phyloP scores from a whole-genome alignment of 2,329 filamentous ascomycete species.

The Botryosphaeria dothidea region DNA sequence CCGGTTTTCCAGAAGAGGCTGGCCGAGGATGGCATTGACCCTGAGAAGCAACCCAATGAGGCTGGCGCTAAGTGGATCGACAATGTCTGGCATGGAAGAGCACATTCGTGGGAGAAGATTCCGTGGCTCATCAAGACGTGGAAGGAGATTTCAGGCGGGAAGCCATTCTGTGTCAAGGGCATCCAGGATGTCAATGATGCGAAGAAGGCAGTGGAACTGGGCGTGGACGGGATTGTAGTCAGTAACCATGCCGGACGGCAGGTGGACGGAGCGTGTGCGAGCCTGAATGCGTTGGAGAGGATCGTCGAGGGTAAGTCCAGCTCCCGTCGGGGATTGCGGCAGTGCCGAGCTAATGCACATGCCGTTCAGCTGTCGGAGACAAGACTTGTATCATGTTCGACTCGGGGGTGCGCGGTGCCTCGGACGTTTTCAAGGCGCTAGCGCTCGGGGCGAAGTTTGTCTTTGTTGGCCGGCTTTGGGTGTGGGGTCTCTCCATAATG shows the following conservation, averaged over 20 bases:
- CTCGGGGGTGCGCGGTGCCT: conserved; percentile 57
- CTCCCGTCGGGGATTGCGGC: background rate
- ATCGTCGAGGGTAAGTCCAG: conserved; percentile 51
- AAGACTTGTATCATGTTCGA: conserved; percentile 60
- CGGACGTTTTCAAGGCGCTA: conserved; percentile 62
- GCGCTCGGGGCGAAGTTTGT: conserved; percentile 64
- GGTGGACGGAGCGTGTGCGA: conserved; percentile 62
- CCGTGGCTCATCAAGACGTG: conserved; percentile 63
- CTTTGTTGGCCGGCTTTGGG: conserved; percentile 61
- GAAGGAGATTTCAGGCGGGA: conserved; percentile 55
- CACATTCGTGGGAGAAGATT: conserved; percentile 67
- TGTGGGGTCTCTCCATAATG: conserved; percentile 61
- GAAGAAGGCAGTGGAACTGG: conserved; percentile 57
- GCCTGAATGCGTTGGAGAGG: conserved; percentile 60
- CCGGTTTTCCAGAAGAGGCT: conserved; percentile 60
- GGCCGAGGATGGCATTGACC: conserved; percentile 55
- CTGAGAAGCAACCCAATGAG: conserved; percentile 51
- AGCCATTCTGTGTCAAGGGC: conserved; percentile 66
- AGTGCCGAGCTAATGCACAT: conserved; percentile 10
- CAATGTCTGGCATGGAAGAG: conserved; percentile 63
- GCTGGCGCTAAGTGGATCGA: conserved; percentile 66
- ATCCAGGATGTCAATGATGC: conserved; percentile 70
- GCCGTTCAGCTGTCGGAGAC: conserved; percentile 47
- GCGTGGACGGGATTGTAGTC: conserved; percentile 67
- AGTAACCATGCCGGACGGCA: conserved; percentile 71